Evolutionary conservation across 495 filamentous ascomycete species (phyloP).

Genomic region (Lophiostoma macrostomum): DNA sequence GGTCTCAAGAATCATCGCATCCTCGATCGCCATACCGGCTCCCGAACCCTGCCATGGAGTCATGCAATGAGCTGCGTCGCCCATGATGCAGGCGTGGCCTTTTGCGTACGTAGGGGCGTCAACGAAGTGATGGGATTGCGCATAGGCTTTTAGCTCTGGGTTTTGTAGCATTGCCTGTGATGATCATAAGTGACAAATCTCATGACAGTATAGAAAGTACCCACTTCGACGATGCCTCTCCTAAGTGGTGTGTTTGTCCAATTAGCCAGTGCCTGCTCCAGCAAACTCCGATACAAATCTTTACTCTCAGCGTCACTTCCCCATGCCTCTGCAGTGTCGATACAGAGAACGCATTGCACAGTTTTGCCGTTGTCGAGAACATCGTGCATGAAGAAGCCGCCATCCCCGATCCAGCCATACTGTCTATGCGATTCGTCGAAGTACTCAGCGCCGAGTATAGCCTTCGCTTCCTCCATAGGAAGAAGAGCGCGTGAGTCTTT

Average conservation of each 20-base stretch:
- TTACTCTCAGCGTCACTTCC: slow-evolving; percentile 4
- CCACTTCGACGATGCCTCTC: slow-evolving; percentile 14
- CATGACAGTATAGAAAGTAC: neutral
- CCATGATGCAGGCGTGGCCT: slow-evolving; percentile 22
- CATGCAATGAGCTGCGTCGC: slow-evolving; percentile 34
- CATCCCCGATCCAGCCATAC: slow-evolving; percentile 19
- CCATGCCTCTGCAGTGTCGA: slow-evolving; percentile 2
- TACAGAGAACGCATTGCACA: slow-evolving; percentile 9
- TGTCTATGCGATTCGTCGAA: slow-evolving; percentile 8
- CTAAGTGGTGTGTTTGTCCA: slow-evolving; percentile 8
- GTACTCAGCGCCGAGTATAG: slow-evolving; percentile 8
- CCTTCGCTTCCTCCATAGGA: slow-evolving; percentile 4
- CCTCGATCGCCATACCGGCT: slow-evolving; percentile 36
- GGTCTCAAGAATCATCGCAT: slow-evolving; percentile 35
- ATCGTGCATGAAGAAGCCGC: slow-evolving; percentile 18
- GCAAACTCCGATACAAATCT: neutral
- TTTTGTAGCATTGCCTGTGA: slow-evolving; percentile 13
- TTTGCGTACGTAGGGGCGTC: slow-evolving; percentile 13
- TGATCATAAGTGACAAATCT: neutral
- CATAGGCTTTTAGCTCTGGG: slow-evolving; percentile 9
- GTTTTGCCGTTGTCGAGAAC: slow-evolving; percentile 12
- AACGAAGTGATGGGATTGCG: slow-evolving; percentile 1
- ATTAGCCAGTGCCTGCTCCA: neutral
- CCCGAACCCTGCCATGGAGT: slow-evolving; percentile 33
- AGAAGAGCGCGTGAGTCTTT: slow-evolving; percentile 1